Conservation (phyloP, 192 early-diverging fungal genomes). For the Rhizoclosmatium globosum region DNA sequence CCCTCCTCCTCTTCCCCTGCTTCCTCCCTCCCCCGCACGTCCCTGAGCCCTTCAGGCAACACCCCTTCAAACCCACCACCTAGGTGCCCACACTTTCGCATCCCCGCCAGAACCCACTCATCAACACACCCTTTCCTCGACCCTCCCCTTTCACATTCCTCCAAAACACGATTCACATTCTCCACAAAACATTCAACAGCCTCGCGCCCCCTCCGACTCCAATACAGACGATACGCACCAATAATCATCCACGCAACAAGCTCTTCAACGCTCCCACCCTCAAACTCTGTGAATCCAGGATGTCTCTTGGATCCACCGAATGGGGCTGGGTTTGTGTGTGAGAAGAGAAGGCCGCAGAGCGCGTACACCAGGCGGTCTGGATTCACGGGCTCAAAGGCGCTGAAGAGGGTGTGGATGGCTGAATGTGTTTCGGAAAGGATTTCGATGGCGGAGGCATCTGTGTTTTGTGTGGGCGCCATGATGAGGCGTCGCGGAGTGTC, state of each 20-base stretch:
- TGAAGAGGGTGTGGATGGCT: no score
- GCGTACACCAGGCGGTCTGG: constrained; percentile 5
- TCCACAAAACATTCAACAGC: not conserved
- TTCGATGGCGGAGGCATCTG: no score
- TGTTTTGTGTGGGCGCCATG: no score
- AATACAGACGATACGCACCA: not conserved
- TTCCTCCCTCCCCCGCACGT: no score
- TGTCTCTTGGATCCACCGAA: constrained; percentile 6
- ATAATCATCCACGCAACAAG: not conserved
- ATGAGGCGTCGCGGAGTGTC: no score
- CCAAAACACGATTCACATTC: not conserved
- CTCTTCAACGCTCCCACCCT: not conserved
- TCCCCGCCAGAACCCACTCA: constrained; percentile 11
- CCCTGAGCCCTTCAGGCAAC: no score
- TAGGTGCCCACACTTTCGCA: not conserved
- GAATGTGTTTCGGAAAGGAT: no score
- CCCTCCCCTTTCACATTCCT: not conserved
- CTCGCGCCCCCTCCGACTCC: not conserved
- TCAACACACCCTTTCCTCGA: not conserved
- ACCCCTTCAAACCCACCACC: no score
- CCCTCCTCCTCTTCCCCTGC: no score
- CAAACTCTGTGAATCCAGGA: constrained; percentile 6
- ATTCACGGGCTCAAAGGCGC: not conserved
- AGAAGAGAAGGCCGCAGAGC: not conserved
- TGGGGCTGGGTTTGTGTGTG: not conserved